A percentile compares a stretch with the other conserved stretches of the same genome.
Conservation (phyloP, 495 filamentous ascomycete species). For the Daldinia concentrica region DNA sequence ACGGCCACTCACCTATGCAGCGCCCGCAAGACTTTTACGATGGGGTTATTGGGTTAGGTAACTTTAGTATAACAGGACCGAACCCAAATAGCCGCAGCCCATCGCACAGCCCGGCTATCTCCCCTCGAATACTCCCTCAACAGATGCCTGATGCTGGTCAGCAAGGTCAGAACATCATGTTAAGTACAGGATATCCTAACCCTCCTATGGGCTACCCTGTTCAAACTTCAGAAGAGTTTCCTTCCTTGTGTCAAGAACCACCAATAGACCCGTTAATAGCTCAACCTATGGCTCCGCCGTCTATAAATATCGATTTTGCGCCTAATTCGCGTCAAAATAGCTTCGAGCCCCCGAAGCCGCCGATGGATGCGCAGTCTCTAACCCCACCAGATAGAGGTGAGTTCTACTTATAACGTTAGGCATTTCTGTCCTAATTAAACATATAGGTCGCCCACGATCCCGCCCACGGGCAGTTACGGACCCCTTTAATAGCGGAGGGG, state of each 20-base stretch:
- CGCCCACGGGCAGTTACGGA: conserved; percentile 80
- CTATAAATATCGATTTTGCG: conserved; percentile 93
- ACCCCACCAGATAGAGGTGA: conserved; percentile 87
- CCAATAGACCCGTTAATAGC: conserved; percentile 64
- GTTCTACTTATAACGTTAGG: conserved; percentile 34
- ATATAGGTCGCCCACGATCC: conserved; percentile 57
- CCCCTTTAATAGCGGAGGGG: conserved; percentile 64
- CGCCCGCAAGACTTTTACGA: conserved; percentile 81
- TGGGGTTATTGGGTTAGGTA: conserved; percentile 77
- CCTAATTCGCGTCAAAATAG: conserved; percentile 73
- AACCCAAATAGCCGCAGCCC: conserved; percentile 73
- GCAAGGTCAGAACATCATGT: conserved; percentile 46
- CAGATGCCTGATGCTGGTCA: conserved; percentile 64
- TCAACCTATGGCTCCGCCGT: conserved; percentile 81
- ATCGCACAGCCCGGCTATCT: conserved; percentile 84
- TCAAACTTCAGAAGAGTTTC: conserved; percentile 68
- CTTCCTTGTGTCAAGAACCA: conserved; percentile 57
- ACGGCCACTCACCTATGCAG: conserved; percentile 82
- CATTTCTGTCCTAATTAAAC: conserved; percentile 10
- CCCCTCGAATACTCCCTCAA: conserved; percentile 82
- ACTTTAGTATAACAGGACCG: conserved; percentile 84
- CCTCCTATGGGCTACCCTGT: conserved; percentile 60
- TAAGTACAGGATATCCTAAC: conserved; percentile 41
- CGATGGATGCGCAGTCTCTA: conserved; percentile 77
- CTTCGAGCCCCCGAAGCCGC: conserved; percentile 74